Conservation (phyloP, 257 asterid genomes). For the Ehretia macrophylla region DNA sequence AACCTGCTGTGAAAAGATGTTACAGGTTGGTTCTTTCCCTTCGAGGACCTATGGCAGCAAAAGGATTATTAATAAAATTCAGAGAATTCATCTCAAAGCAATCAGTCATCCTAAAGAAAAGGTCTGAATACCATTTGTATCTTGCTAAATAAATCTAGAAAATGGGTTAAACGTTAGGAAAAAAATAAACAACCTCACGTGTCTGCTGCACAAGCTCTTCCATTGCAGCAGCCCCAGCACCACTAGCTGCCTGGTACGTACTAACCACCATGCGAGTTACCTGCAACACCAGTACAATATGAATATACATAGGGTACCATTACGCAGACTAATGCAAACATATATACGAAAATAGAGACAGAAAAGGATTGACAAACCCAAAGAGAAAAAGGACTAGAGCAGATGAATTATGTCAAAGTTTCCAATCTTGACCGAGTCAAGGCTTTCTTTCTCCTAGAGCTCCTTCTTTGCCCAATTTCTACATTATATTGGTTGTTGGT, state of each 20-base stretch:
- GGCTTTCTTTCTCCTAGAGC: too few relatives aligned
- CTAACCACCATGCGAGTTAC: conserved; percentile 53
- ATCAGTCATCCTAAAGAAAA: background rate
- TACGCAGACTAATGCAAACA: too few relatives aligned
- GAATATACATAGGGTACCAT: background rate
- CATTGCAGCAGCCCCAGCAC: conserved; percentile 99
- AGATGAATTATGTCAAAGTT: too few relatives aligned
- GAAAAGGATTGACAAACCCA: too few relatives aligned
- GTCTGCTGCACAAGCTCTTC: conserved; percentile 93
- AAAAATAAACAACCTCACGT: conserved; percentile 58
- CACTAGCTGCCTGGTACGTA: conserved; percentile 57
- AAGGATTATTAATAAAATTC: background rate
- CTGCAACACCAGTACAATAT: conserved; percentile 14
- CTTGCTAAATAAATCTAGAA: too few relatives aligned
- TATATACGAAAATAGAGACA: too few relatives aligned
- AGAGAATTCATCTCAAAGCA: background rate
- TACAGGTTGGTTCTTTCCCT: conserved; percentile 85
- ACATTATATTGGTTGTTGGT: too few relatives aligned
- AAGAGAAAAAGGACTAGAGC: background rate
- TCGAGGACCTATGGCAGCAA: conserved; percentile 51
- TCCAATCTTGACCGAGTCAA: too few relatives aligned
- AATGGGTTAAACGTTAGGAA: background rate
- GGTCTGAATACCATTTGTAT: too few relatives aligned
- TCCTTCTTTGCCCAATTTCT: too few relatives aligned
- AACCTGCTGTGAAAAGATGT: conserved; percentile 79